Evolutionary conservation across 306 rosid species (phyloP), one percentile per base, ranked within the genome.

Genomic region (Acacia crassicarpa): DNA sequence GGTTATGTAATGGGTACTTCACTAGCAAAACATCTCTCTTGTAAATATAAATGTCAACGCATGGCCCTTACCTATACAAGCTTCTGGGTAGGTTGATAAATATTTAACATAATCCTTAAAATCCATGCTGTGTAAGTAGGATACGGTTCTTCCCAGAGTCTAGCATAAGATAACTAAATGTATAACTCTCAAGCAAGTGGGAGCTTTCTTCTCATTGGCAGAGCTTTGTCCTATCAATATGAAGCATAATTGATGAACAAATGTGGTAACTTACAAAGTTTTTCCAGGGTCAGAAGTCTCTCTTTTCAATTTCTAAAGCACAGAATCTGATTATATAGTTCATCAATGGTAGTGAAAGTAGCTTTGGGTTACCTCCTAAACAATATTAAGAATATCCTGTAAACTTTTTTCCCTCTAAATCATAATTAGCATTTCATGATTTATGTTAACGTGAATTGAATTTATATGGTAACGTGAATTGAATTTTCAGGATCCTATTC

Each of bases 401-500:
- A 46, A 14, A 35, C 15, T 30, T 82, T 23, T 17, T 10, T 10
- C 65, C 32, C 13, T 17, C 30, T 56, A 10, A 75, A 38, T 56
- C 22, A 38, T 72, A 72, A 16, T 72, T 46, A 48, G 23, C 14
- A 72, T 17, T 41, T 74, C 32, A 32, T 75, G 67, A 38, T 75
- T 19, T 75, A 56, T 27, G 35, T 58, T 38, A 33, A 22, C 41
- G 9, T 49, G 20, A 32, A 35, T 27, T 38, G 65, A 15, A 14
- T 59, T 25, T 15, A 22, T 35, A 30, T 69, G 65, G 77, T n/a
- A n/a, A n/a, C n/a, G n/a, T n/a, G n/a, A n/a, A n/a, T n/a, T n/a
- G 9, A 25, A 48, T 38, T 33, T 79, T 88, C 88, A 90, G 90
- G 84, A 76, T 49, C 83, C 89, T 45, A 17, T 80, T 72, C 79